These are phyloP conservation scores for Erigeron philadelphicus DNA, from an alignment of 140 eudicot genomes.

Conservation along the genomic window DNA sequence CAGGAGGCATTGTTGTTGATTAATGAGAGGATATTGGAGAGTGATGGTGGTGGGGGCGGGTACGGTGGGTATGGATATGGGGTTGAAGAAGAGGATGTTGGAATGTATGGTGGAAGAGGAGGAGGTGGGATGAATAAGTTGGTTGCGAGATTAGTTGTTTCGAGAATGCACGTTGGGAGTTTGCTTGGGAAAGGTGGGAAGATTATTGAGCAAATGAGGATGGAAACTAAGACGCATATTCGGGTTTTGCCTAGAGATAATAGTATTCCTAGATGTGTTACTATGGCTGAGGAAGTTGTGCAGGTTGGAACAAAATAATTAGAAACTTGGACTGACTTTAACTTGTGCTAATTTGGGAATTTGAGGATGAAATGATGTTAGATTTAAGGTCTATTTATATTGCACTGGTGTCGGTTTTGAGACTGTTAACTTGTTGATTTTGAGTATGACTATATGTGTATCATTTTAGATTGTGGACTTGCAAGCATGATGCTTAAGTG, in stretches of 20 bases:
- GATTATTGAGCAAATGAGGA: constrained; percentile 96
- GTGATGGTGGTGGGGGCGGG: constrained; percentile 55
- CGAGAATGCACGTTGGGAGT: constrained; percentile 90
- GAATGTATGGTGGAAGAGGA: constrained; percentile 41
- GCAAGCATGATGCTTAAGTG: constrained; percentile 12
- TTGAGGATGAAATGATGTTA: not conserved
- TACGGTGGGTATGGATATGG: constrained; percentile 40
- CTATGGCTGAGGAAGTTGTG: constrained; percentile 91
- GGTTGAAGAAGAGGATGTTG: constrained; percentile 51
- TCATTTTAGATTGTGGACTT: not conserved
- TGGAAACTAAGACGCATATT: constrained; percentile 90
- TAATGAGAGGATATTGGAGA: constrained; percentile 92
- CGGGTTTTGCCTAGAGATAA: constrained; percentile 93
- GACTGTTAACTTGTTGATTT: too few species aligned
- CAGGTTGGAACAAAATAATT: constrained; percentile 48
- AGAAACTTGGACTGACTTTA: not conserved
- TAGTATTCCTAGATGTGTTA: constrained; percentile 76
- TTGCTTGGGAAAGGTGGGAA: constrained; percentile 97
- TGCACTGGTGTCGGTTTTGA: too few species aligned
- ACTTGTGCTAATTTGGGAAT: constrained; percentile 3
- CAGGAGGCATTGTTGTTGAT: constrained; percentile 90
- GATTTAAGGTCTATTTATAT: too few species aligned
- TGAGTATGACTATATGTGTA: too few species aligned
- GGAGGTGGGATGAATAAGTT: constrained; percentile 43
- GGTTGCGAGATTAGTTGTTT: constrained; percentile 80